Evolutionary conservation across 495 filamentous ascomycete genomes (phyloP), one percentile per base, ranked within the genome.

Genomic region (Lophiostoma macrostomum): DNA sequence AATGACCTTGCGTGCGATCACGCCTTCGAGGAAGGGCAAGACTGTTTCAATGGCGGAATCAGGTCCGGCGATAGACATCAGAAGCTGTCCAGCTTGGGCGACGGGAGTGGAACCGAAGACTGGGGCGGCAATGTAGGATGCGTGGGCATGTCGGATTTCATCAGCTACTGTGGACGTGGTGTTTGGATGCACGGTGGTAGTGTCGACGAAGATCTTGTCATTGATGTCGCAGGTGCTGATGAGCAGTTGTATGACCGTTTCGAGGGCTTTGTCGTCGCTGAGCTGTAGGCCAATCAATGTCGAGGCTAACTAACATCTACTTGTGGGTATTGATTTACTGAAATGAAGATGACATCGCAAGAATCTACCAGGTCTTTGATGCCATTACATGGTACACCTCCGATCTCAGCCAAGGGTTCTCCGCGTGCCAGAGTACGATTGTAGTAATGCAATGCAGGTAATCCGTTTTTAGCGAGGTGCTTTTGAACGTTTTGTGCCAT

Each of bases 401-500:
- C 68, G 13, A 65, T 27, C 13, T 56, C 54, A 22, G 61, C 55
- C 28, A 71, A 53, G 2, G 48, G 24, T 24, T 66, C 64, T 18
- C 71, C 68, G 13, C 64, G 63, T 1, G 72, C 65, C 34, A 67
- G 27, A 20, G 66, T 72, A 14, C 68, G 65, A 48, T 75, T 70
- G 19, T 56, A 64, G 53, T 65, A 70, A 23, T 46, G 47, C 16
- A 74, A 58, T 5, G 67, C 42, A 30, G 54, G 50, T 8, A 42
- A 18, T 14, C 37, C 27, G 19, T 59, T 60, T 11, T 31, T 37
- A n/a, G 22, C 24, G 1, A 73, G 56, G 47, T 70, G 50, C 28
- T 60, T 69, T 42, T 73, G 70, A n/a, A 74, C 58, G 44, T 73
- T 74, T 32, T 64, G 60, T 18, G 71, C 64, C 72, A 74, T 74